Evolutionary conservation across 1,284 basidiomycete genomes (phyloP).

Genomic region (Irpex sp.): DNA sequence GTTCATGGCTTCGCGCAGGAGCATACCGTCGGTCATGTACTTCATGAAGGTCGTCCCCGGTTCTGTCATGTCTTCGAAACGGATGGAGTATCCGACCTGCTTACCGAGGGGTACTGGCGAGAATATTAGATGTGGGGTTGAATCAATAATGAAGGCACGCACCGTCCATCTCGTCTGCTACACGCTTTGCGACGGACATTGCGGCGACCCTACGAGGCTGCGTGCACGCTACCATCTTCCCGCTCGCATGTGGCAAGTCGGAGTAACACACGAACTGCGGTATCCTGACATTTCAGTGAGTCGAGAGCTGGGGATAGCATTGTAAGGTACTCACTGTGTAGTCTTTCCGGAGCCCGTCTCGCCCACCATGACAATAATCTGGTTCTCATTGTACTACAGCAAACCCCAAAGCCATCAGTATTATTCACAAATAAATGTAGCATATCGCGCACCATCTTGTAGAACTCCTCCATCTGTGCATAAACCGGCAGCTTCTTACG

Average conservation of each 20-base stretch:
- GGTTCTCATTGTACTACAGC: conserved; percentile 77
- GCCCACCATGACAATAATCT: conserved; percentile 95
- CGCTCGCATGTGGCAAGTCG: conserved; percentile 85
- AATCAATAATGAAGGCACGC: conserved; percentile 23
- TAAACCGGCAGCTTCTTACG: conserved; percentile 92
- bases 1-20: conserved; percentile 96
- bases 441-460: conserved; percentile 63
- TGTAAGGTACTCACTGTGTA: conserved; percentile 71
- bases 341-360: conserved; percentile 99
- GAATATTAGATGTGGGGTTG: not conserved
- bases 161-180: conserved; percentile 98
- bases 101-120: conserved; percentile 80
- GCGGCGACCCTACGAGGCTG: conserved; percentile 97
- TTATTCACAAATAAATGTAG: conserved; percentile 18
- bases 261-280: conserved; percentile 96
- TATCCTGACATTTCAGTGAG: conserved; percentile 42
- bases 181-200: conserved; percentile 98
- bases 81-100: conserved; percentile 97
- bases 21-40: conserved; percentile 99
- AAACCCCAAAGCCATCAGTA: conserved; percentile 28
- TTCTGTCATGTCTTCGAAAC: conserved; percentile 98
- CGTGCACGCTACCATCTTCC: conserved; percentile 94
- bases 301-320: not conserved
- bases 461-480: conserved; percentile 91
- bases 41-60: conserved; percentile 89